A percentile compares a stretch with the other conserved stretches of the same genome.
Conservation (phyloP, 352 stramenopile genomes). For the Phytopythium helicoides region DNA sequence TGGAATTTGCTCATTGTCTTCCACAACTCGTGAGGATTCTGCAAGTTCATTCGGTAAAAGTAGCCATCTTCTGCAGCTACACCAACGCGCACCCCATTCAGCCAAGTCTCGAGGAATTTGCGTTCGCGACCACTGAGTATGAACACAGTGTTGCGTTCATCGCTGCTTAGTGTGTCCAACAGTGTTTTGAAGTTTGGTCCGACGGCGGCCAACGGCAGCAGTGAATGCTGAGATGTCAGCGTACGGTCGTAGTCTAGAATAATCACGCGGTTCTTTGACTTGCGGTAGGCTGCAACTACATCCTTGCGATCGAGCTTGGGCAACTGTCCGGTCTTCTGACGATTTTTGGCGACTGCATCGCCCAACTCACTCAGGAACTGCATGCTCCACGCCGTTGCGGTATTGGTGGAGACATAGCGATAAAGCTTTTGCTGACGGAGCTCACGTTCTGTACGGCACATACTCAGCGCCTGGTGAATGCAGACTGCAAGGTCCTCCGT, state of each 20-base stretch:
- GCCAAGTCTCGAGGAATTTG: constrained; percentile 90
- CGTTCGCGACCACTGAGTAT: constrained; percentile 74
- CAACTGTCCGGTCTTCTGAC: constrained; percentile 40
- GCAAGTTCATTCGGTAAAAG: constrained; percentile 80
- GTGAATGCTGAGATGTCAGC: constrained; percentile 69
- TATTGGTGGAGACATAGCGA: constrained; percentile 87
- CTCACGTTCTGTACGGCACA: constrained; percentile 80
- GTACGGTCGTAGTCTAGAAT: constrained; percentile 89
- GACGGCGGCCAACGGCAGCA: constrained; percentile 77
- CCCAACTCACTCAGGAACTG: constrained; percentile 75
- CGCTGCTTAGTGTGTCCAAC: constrained; percentile 62
- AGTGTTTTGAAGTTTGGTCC: constrained; percentile 75
- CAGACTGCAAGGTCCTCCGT: constrained; percentile 81
- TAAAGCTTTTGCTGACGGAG: constrained; percentile 90
- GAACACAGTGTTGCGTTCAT: constrained; percentile 75
- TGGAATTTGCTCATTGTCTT: constrained; percentile 88
- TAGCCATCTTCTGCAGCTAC: constrained; percentile 76
- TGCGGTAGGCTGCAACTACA: constrained; percentile 66
- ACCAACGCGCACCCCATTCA: constrained; percentile 67
- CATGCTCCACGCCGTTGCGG: constrained; percentile 77
- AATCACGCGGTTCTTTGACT: constrained; percentile 77
- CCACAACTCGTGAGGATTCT: constrained; percentile 66
- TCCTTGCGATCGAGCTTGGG: constrained; percentile 56
- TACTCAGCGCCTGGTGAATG: constrained; percentile 82
- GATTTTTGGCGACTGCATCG: constrained; percentile 61